These are phyloP conservation scores for Penicillium cinerascens DNA, from an alignment of 495 filamentous ascomycete genomes.

Conservation along the genomic window DNA sequence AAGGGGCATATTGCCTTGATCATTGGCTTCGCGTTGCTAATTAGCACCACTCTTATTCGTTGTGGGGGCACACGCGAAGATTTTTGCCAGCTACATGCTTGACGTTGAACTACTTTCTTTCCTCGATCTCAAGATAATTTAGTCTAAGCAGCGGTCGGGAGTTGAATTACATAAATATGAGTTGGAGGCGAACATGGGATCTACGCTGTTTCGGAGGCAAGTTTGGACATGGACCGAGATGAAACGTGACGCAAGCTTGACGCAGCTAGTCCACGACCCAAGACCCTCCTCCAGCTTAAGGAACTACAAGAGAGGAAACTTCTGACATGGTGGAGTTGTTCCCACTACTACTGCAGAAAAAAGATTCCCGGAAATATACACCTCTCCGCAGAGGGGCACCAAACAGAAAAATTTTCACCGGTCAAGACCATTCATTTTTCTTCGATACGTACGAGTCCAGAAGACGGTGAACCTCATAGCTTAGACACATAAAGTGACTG, in stretches of 20 bases:
- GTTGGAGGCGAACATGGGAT: neutral
- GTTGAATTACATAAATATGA: neutral
- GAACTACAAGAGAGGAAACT: constrained; percentile 13
- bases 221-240: neutral
- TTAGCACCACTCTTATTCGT: constrained; percentile 21
- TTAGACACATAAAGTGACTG: neutral
- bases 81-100: constrained; percentile 8
- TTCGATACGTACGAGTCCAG: neutral
- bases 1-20: constrained; percentile 16
- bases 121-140: neutral
- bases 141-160: neutral
- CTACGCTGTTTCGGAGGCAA: constrained; percentile 12
- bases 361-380: constrained; percentile 15
- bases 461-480: neutral
- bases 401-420: constrained; percentile 25
- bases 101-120: neutral
- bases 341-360: constrained; percentile 18
- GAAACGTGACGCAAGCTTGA: constrained; percentile 11
- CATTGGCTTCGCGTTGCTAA: constrained; percentile 13
- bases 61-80: constrained; percentile 11
- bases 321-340: constrained; percentile 22
- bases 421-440: constrained; percentile 9
- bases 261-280: constrained; percentile 27
- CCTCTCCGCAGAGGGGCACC: constrained; percentile 24
- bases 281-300: constrained; percentile 21